Evolutionary conservation across 2,329 filamentous ascomycete species (phyloP).

Genomic region (Phialophora chinensis): DNA sequence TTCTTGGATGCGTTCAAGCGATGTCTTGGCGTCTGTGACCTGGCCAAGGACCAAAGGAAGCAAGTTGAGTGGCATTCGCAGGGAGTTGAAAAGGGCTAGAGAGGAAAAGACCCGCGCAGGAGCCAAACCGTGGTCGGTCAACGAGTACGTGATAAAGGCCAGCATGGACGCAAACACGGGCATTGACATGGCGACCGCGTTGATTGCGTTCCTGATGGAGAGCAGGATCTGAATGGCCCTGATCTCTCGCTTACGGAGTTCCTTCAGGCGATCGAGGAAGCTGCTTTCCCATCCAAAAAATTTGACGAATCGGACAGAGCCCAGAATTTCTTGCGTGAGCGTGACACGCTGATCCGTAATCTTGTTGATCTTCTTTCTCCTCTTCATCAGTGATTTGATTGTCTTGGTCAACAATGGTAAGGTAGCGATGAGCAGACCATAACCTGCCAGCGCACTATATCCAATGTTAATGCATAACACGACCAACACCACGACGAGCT

Average conservation of each 20-base stretch:
- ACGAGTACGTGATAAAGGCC: conserved; percentile 79
- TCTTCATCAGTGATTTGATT: conserved; percentile 75
- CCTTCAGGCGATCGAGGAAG: conserved; percentile 76
- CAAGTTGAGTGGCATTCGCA: conserved; percentile 88
- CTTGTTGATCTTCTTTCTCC: conserved; percentile 84
- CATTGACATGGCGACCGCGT: conserved; percentile 79
- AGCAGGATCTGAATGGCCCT: conserved; percentile 81
- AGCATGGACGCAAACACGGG: conserved; percentile 96
- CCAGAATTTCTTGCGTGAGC: conserved; percentile 88
- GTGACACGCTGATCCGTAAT: conserved; percentile 91
- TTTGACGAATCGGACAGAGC: conserved; percentile 92
- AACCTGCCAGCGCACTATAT: conserved; percentile 88
- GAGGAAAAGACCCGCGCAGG: conserved; percentile 87
- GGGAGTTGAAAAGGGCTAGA: conserved; percentile 87
- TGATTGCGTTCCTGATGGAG: conserved; percentile 82
- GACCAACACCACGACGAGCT: conserved; percentile 77
- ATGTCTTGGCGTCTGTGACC: conserved; percentile 86
- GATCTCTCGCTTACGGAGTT: conserved; percentile 78
- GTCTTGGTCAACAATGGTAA: conserved; percentile 78
- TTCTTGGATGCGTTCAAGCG: conserved; percentile 82
- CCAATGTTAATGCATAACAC: conserved; percentile 84
- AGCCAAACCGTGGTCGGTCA: conserved; percentile 69
- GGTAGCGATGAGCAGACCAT: conserved; percentile 77
- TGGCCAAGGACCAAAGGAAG: conserved; percentile 87
- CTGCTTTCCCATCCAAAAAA: conserved; percentile 94